Evolutionary conservation across 2,329 filamentous ascomycete species (phyloP).

Genomic region (Metarhizium sp.): DNA sequence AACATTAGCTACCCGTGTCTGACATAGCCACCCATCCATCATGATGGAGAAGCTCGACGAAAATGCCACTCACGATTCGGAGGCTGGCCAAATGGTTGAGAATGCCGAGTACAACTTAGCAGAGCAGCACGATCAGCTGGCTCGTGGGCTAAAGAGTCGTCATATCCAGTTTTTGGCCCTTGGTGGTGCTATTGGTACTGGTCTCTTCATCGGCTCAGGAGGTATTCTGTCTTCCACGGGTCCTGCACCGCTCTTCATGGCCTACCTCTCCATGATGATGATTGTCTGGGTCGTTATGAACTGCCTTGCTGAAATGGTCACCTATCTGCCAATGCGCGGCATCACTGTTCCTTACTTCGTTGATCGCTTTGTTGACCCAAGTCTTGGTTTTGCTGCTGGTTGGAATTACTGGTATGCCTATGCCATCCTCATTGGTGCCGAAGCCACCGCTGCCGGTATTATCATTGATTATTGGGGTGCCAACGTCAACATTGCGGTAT

Average conservation of each 20-base stretch:
- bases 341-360: slow-evolving; percentile 49
- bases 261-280: slow-evolving; percentile 49
- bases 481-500: slow-evolving; percentile 42
- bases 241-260: slow-evolving; percentile 60
- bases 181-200: slow-evolving; percentile 51
- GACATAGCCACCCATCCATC: not conserved
- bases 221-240: slow-evolving; percentile 45
- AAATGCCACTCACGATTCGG: slow-evolving; percentile 9
- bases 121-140: slow-evolving; percentile 33
- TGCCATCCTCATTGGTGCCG: slow-evolving; percentile 46
- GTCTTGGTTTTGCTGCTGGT: slow-evolving; percentile 45
- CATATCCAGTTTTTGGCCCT: slow-evolving; percentile 54
- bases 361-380: slow-evolving; percentile 44
- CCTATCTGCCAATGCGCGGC: slow-evolving; percentile 44
- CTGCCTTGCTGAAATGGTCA: slow-evolving; percentile 43
- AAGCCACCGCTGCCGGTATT: slow-evolving; percentile 48
- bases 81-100: slow-evolving; percentile 14
- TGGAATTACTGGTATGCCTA: slow-evolving; percentile 58
- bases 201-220: slow-evolving; percentile 54
- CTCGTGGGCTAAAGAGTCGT: slow-evolving; percentile 48
- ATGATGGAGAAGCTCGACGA: slow-evolving; percentile 13
- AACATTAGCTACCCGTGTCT: not conserved
- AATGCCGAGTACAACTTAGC: slow-evolving; percentile 26
- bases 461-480: slow-evolving; percentile 52
- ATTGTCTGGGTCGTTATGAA: slow-evolving; percentile 48